phyloP scores from a whole-genome alignment of 345 rosid species.

The Acer saccharum region DNA sequence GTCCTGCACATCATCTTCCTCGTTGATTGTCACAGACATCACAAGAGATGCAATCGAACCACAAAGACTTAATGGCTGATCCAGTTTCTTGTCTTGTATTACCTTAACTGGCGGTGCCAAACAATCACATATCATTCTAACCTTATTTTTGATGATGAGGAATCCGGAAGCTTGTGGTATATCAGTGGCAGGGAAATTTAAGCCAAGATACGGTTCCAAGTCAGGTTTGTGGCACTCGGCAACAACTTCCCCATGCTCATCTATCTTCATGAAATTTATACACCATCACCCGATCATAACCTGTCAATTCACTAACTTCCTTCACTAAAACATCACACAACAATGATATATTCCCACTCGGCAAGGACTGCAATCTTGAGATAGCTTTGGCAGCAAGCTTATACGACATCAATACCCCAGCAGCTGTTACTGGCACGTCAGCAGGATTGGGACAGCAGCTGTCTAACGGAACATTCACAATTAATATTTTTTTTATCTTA shows the following conservation, averaged over 20 bases:
- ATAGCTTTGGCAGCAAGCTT: slow-evolving; percentile 85
- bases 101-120: slow-evolving; percentile 60
- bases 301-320: slow-evolving; percentile 75
- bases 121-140: slow-evolving; percentile 88
- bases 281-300: slow-evolving; percentile 86
- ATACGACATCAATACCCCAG: slow-evolving; percentile 83
- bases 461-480: no score
- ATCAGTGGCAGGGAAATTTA: slow-evolving; percentile 88
- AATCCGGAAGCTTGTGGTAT: slow-evolving; percentile 89
- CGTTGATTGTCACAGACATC: slow-evolving; percentile 79
- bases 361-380: slow-evolving; percentile 76
- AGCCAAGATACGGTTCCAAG: slow-evolving; percentile 73
- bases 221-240: slow-evolving; percentile 58
- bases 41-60: slow-evolving; percentile 84
- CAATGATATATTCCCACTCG: slow-evolving; percentile 56
- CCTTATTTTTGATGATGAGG: slow-evolving; percentile 81
- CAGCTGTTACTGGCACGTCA: slow-evolving; percentile 78
- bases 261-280: slow-evolving; percentile 86
- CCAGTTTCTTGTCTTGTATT: slow-evolving; percentile 60
- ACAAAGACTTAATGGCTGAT: slow-evolving; percentile 69
- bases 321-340: slow-evolving; percentile 70
- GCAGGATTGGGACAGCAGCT: no score
- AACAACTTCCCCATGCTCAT: slow-evolving; percentile 91
- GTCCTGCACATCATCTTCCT: slow-evolving; percentile 47
- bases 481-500: no score